phyloP scores from a whole-genome alignment of 805 yeast genomes.

The Huiozyma sinensis region DNA sequence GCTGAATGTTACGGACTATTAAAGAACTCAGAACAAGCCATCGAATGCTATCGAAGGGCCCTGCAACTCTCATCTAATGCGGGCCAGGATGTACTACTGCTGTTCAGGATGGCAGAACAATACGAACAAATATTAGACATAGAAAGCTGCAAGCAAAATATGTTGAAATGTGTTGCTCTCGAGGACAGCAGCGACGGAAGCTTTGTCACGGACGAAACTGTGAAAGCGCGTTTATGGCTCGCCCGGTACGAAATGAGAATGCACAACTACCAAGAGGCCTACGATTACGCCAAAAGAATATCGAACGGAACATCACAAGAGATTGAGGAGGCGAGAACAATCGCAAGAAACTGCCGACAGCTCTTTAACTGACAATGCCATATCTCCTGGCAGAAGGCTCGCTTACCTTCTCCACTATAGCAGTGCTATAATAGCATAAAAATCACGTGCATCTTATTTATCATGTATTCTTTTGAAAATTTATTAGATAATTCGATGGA shows the following conservation, averaged over 20 bases:
- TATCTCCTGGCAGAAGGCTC: background rate
- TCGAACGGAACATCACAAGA: slow-evolving; percentile 70
- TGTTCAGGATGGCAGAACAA: slow-evolving; percentile 55
- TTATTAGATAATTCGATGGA: no score
- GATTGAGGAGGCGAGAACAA: slow-evolving; percentile 78
- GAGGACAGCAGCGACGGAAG: slow-evolving; percentile 59
- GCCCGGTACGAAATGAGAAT: slow-evolving; percentile 54
- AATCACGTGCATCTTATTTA: no score
- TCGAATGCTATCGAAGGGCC: slow-evolving; percentile 75
- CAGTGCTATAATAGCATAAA: no score
- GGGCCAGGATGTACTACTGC: slow-evolving; percentile 42
- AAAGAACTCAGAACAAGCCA: slow-evolving; percentile 57
- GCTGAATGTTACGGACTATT: slow-evolving; percentile 83
- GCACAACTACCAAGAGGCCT: slow-evolving; percentile 56
- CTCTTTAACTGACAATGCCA: slow-evolving; percentile 26
- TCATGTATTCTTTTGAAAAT: no score
- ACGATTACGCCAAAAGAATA: slow-evolving; percentile 60
- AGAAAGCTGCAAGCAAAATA: slow-evolving; percentile 46
- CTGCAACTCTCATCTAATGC: slow-evolving; percentile 41
- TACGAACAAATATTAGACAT: slow-evolving; percentile 46
- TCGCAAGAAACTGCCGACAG: slow-evolving; percentile 67
- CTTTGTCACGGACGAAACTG: slow-evolving; percentile 52
- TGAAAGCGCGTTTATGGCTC: slow-evolving; percentile 78
- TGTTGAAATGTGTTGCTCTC: slow-evolving; percentile 46
- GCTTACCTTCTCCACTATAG: no score